These are phyloP conservation scores for Tricholoma hemisulphureum DNA, from an alignment of 768 basidiomycete genomes.

Conservation along the genomic window DNA sequence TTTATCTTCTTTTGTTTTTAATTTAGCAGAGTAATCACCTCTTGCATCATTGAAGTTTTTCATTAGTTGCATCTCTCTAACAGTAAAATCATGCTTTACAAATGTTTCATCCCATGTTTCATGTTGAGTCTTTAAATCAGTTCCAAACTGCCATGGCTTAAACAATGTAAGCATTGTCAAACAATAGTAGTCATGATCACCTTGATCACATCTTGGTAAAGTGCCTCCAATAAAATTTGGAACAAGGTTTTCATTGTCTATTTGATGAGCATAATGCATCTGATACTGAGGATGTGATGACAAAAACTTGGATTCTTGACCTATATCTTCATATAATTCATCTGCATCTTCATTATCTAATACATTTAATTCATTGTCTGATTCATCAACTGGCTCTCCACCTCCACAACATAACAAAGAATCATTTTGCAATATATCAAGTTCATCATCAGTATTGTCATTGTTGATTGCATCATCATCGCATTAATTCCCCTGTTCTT, in stretches of 20 bases:
- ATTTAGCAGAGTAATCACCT: conserved; percentile 22
- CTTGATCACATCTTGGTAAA: conserved; percentile 26
- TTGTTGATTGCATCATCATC: background rate
- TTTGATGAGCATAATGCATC: conserved; percentile 16
- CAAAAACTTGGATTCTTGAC: conserved; percentile 1
- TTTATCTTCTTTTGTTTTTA: conserved; percentile 5
- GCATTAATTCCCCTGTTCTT: background rate
- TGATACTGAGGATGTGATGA: conserved; percentile 21
- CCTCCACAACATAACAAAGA: background rate
- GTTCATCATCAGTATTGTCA: conserved; percentile 1
- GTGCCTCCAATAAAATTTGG: conserved; percentile 30
- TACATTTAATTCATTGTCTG: background rate
- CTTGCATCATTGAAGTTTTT: conserved; percentile 29
- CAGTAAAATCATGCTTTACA: conserved; percentile 15
- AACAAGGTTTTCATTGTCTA: conserved; percentile 7
- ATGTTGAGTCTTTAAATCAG: conserved; percentile 17
- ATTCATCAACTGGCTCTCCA: background rate
- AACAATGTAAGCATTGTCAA: no score
- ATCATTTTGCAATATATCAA: background rate
- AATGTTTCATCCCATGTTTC: conserved; percentile 24
- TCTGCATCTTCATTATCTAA: conserved; percentile 2
- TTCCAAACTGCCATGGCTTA: conserved; percentile 24
- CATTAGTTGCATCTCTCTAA: conserved; percentile 18
- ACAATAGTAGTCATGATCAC: conserved; percentile 31
- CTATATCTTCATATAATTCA: conserved; percentile 6